Base-by-base conservation (phyloP, 2,329 filamentous ascomycete genomes). In the Trichoderma lentiforme region DNA sequence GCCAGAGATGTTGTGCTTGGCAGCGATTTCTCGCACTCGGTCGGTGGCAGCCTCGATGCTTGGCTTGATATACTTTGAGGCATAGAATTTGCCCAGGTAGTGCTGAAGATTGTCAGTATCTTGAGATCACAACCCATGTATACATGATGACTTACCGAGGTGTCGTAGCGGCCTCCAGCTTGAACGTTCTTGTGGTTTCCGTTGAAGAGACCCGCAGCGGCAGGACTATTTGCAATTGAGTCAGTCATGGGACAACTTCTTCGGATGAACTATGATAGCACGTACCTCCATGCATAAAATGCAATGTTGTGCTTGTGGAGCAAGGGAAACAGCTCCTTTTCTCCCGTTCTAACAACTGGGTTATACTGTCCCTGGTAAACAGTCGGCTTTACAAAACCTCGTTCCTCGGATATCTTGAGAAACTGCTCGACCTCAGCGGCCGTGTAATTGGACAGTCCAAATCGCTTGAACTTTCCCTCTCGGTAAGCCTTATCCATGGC, bases 401-500 rank as follows among this genome's bases (percentile, higher is more conserved):
- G 77, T 28, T 81, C 73, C 56, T 83, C 79, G 75, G 84, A 86
- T 24, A 86, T 81, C 14, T 80, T 76, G 53, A 84, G 70, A 4
- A 86, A 79, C 61, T 80, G 70, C 67, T 83, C 78, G 0, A 87
- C 84, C 71, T 87, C 83, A 2, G 79, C 79, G 1, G 81, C 81
- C 0, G 79, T 78, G 74, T 83, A 86, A 74, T 86, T 87, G 12
- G 81, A 84, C 4, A 87, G 71, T 0, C 85, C 86, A 71, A 85
- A 85, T 0, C 79, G 74, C 75, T 92, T 88, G 76, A 96, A 95
- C 77, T 94, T 94, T 66, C 92, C 92, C 57, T 71, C 60, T 11
- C 62, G 60, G 34, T 71, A 71, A 3, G 63, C 61, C 9, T 71
- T 71, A 28, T 71, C 70, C 26, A 71, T 67, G 2, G 70, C 70